phyloP scores from a whole-genome alignment of 306 rosid species.

The Sechiopsis laciniata region DNA sequence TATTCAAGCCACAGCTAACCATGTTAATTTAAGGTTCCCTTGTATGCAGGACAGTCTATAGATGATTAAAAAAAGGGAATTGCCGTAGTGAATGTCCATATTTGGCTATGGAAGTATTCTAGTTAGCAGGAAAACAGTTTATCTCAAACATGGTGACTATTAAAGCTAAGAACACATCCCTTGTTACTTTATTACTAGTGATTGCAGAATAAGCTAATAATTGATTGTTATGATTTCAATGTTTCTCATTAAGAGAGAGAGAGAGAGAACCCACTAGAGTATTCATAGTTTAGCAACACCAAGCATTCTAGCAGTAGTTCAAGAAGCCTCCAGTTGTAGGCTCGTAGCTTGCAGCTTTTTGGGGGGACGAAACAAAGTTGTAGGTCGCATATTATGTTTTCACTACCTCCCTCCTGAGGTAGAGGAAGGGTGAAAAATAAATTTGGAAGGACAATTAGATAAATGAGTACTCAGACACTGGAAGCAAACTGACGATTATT shows the following conservation, averaged over 20 bases:
- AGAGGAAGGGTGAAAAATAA: neutral
- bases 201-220: too few species aligned
- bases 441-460: neutral
- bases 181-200: too few species aligned
- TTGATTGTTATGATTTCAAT: too few species aligned
- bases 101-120: neutral
- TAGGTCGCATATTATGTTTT: neutral
- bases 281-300: neutral
- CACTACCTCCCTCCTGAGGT: neutral
- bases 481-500: neutral
- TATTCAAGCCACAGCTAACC: neutral
- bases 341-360: neutral
- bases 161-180: too few species aligned
- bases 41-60: neutral
- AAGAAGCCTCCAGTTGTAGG: neutral
- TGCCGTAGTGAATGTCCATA: neutral
- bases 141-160: too few species aligned
- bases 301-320: neutral
- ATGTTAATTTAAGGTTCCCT: slow-evolving; percentile 3
- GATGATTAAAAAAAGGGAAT: too few species aligned
- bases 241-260: too few species aligned
- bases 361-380: too few species aligned
- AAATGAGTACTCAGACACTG: neutral
- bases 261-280: too few species aligned
- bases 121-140: neutral